Conservation (phyloP, 208 protist genomes). For the Trichomonas vaginalis region DNA sequence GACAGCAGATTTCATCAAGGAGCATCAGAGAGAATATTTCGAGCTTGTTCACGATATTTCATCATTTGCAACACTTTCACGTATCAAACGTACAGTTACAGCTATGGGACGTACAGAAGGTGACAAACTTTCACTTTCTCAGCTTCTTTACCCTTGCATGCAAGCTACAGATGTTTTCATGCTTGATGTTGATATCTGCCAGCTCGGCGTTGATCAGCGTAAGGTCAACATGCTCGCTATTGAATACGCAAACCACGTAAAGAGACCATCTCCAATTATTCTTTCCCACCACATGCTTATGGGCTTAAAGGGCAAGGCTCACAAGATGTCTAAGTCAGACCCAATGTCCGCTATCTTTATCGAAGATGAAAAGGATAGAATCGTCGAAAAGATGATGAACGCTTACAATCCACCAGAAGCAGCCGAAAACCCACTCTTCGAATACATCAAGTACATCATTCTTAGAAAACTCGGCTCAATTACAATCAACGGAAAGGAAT, state of each 20-base stretch:
- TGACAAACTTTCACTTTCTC: constrained; percentile 72
- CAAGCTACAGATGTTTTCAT: constrained; percentile 85
- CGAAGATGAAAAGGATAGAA: constrained; percentile 81
- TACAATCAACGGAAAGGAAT: not conserved
- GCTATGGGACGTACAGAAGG: constrained; percentile 93
- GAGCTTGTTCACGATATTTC: constrained; percentile 13
- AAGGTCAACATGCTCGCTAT: constrained; percentile 99
- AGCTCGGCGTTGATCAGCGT: constrained; percentile 96
- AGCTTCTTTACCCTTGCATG: constrained; percentile 97
- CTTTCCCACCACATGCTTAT: constrained; percentile 66
- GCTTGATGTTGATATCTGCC: constrained; percentile 92
- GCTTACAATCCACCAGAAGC: constrained; percentile 26
- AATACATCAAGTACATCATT: constrained; percentile 19
- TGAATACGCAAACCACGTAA: constrained; percentile 74
- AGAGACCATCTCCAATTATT: constrained; percentile 62
- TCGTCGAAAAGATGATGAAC: constrained; percentile 72
- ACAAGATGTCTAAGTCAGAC: constrained; percentile 95
- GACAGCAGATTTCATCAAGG: constrained; percentile 20
- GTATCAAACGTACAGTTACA: constrained; percentile 88
- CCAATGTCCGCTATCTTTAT: constrained; percentile 97
- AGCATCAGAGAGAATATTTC: constrained; percentile 49
- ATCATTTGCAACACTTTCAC: constrained; percentile 49
- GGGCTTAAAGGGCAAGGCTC: constrained; percentile 29
- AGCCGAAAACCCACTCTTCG: not conserved
- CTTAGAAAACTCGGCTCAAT: not conserved